Evolutionary conservation across 768 basidiomycete genomes (phyloP).

Genomic region (Lyophyllum semitale): DNA sequence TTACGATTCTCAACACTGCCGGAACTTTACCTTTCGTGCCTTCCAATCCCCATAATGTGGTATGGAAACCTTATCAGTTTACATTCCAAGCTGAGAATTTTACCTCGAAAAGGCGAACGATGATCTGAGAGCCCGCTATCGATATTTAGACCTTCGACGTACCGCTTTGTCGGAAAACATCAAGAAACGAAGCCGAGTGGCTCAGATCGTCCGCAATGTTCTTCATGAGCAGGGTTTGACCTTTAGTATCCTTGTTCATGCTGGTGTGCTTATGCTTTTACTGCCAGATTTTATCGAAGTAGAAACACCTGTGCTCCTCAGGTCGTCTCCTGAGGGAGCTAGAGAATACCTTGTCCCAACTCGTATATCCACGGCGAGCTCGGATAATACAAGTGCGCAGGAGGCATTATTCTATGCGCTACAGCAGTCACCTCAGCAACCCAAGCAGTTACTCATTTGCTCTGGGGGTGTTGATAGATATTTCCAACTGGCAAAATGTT

Average conservation of each 20-base stretch:
- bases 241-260: constrained; percentile 7
- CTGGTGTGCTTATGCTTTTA: constrained; percentile 5
- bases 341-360: constrained; percentile 91
- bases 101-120: constrained; percentile 69
- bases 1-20: constrained; percentile 81
- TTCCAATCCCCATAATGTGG: constrained; percentile 73
- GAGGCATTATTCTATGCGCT: constrained; percentile 78
- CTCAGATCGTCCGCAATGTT: constrained; percentile 70
- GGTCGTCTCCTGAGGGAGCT: constrained; percentile 93
- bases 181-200: constrained; percentile 79
- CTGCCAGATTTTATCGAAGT: constrained; percentile 84
- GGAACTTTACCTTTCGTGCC: constrained; percentile 82
- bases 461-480: constrained; percentile 90
- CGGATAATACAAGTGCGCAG: constrained; percentile 16
- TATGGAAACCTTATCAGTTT: constrained; percentile 37
- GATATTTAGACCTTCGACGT: constrained; percentile 88
- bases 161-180: constrained; percentile 74
- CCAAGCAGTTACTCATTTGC: constrained; percentile 89
- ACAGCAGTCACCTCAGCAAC: constrained; percentile 94
- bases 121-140: constrained; percentile 80
- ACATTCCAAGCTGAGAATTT: constrained; percentile 6
- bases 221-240: constrained; percentile 70
- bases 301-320: constrained; percentile 88
- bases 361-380: constrained; percentile 43
- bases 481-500: constrained; percentile 92